These are phyloP conservation scores for Myochromella boudieri DNA, from an alignment of 768 basidiomycete species.

Conservation along the genomic window DNA sequence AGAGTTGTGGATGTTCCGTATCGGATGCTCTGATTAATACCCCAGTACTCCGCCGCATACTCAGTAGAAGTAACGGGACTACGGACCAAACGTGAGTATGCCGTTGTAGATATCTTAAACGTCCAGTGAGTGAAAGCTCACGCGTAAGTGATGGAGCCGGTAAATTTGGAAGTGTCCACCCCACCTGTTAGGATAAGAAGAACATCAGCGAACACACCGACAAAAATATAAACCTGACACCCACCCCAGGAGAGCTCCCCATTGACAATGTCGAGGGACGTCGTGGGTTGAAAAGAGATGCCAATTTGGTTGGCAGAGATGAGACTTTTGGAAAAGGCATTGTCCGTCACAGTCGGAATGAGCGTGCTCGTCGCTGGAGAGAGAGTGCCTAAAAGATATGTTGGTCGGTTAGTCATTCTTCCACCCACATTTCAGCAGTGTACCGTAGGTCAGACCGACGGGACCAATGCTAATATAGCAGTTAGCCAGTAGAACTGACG, in stretches of 20 bases:
- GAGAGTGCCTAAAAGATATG: slow-evolving; percentile 36
- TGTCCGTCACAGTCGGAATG: slow-evolving; percentile 61
- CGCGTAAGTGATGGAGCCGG: slow-evolving; percentile 43
- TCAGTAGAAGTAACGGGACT: slow-evolving; percentile 48
- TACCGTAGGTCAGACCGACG: slow-evolving; percentile 47
- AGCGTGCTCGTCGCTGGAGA: slow-evolving; percentile 22
- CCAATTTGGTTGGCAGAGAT: slow-evolving; percentile 43
- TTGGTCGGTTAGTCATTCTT: too few relatives aligned
- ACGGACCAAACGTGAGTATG: not conserved
- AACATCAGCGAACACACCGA: slow-evolving; percentile 16
- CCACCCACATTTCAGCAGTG: too few relatives aligned
- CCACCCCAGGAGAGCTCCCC: slow-evolving; percentile 58
- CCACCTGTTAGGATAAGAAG: slow-evolving; percentile 33
- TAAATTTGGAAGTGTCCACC: slow-evolving; percentile 42
- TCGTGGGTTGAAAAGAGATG: slow-evolving; percentile 53
- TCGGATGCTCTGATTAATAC: slow-evolving; percentile 54
- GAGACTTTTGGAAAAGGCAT: slow-evolving; percentile 39
- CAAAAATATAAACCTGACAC: slow-evolving; percentile 18
- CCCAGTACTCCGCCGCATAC: slow-evolving; percentile 55
- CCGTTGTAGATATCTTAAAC: too few relatives aligned
- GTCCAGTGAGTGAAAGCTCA: too few relatives aligned
- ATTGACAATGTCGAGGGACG: slow-evolving; percentile 29
- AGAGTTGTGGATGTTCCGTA: slow-evolving; percentile 47
- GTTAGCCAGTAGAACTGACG: slow-evolving; percentile 4
- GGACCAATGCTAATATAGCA: slow-evolving; percentile 54